Evolutionary conservation across 257 asterid genomes (phyloP).

Genomic region (Oldenlandia corymbosa): DNA sequence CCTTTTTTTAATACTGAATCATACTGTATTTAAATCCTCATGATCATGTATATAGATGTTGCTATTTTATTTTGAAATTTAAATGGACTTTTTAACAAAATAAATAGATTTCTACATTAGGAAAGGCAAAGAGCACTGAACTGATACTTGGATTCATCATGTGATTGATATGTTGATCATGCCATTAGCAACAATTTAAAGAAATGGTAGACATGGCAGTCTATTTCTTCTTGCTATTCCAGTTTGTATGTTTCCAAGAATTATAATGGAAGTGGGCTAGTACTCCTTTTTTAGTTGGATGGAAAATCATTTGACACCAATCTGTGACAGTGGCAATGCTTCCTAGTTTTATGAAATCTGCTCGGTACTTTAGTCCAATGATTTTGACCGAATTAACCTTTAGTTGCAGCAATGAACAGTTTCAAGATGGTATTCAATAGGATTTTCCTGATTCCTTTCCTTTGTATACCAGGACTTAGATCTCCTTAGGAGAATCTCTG

Average conservation of each 20-base stretch:
- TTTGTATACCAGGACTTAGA: slow-evolving; percentile 56
- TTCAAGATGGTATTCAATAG: not conserved
- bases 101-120: not conserved
- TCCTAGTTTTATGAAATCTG: too few species aligned
- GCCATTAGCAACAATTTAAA: not conserved
- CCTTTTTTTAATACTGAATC: slow-evolving; percentile 4
- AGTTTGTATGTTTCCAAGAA: too few species aligned
- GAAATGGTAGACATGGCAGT: not conserved
- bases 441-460: not conserved
- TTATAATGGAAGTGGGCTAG: not conserved
- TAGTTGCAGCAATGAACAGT: not conserved
- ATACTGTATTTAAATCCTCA: not conserved
- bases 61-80: not conserved
- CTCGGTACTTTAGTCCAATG: not conserved
- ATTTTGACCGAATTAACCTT: not conserved
- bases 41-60: not conserved
- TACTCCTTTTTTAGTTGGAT: not conserved
- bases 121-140: not conserved
- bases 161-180: not conserved
- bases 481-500: slow-evolving; percentile 62
- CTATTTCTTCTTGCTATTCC: not conserved
- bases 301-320: not conserved
- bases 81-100: not conserved
- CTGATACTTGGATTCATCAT: not conserved
- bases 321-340: not conserved